Conservation (phyloP, 2,329 filamentous ascomycete genomes). For the Cladophialophora bantiana region DNA sequence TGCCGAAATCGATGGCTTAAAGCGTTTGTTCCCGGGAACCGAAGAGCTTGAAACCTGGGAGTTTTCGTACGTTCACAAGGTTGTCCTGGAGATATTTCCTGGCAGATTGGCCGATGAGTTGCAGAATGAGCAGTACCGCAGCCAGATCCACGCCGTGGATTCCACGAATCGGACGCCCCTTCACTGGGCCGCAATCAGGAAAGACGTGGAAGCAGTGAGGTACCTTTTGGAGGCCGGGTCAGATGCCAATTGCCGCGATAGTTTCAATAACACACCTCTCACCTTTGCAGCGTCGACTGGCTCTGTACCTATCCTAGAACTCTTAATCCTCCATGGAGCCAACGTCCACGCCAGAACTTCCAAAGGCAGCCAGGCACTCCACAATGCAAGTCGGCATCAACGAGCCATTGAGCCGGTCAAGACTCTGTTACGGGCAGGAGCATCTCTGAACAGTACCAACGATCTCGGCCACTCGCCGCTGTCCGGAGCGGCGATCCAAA, state of each 20-base stretch:
- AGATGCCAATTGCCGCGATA: not conserved
- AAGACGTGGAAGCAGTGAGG: not conserved
- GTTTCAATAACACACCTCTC: not conserved
- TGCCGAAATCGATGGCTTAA: not conserved
- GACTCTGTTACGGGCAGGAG: not conserved
- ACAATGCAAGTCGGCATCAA: not conserved
- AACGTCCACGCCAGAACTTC: not conserved
- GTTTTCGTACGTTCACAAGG: not conserved
- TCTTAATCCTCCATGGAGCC: not conserved
- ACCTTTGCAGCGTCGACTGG: not conserved
- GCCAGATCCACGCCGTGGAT: slow-evolving; percentile 1
- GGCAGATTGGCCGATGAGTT: not conserved
- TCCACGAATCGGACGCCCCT: slow-evolving; percentile 11
- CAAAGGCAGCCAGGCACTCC: not conserved
- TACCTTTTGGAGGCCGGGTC: not conserved
- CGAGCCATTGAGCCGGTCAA: not conserved
- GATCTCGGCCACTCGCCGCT: not conserved
- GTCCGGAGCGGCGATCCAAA: not conserved
- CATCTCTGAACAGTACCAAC: not conserved
- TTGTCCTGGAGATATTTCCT: not conserved
- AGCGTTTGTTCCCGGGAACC: not conserved
- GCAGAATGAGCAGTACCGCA: not conserved
- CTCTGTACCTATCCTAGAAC: not conserved
- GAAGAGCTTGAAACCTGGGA: not conserved
- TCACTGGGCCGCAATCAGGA: slow-evolving; percentile 16